A percentile compares a stretch with the other conserved stretches of the same genome.
phyloP scores from a whole-genome alignment of 352 stramenopile genomes.

The Phytopythium chamaehyphon region DNA sequence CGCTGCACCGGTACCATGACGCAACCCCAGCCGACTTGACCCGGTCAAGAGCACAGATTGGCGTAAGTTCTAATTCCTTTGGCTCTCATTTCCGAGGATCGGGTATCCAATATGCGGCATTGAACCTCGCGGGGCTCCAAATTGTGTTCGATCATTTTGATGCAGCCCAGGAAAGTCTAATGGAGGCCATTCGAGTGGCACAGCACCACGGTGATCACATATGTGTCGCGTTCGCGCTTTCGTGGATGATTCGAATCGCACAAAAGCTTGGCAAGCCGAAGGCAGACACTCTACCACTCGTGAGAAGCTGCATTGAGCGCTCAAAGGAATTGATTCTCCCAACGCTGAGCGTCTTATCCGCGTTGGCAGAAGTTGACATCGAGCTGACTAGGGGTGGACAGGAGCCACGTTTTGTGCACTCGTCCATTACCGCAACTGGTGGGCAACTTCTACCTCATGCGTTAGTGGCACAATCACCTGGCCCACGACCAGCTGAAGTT shows the following conservation, averaged over 20 bases:
- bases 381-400: conserved; percentile 30
- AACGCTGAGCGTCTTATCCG: conserved; percentile 44
- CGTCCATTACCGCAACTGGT: not conserved
- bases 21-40: conserved; percentile 59
- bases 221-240: conserved; percentile 90
- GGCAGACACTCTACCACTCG: conserved; percentile 37
- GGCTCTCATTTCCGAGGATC: conserved; percentile 45
- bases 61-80: not conserved
- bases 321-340: conserved; percentile 50
- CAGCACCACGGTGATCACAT: conserved; percentile 91
- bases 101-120: conserved; percentile 87
- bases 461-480: conserved; percentile 22
- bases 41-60: not conserved
- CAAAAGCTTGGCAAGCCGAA: conserved; percentile 56
- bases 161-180: conserved; percentile 79
- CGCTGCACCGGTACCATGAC: conserved; percentile 93
- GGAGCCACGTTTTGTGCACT: not conserved
- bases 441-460: conserved; percentile 27
- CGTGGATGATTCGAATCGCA: conserved; percentile 81
- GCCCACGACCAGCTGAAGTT: conserved; percentile 37
- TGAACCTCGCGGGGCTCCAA: conserved; percentile 88
- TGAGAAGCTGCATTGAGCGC: conserved; percentile 53
- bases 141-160: conserved; percentile 79
- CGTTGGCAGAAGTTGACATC: conserved; percentile 45
- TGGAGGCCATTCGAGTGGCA: conserved; percentile 91